Evolutionary conservation across 1,284 basidiomycete genomes (phyloP).

Genomic region (Apiotrichum mycotoxinovorans): DNA sequence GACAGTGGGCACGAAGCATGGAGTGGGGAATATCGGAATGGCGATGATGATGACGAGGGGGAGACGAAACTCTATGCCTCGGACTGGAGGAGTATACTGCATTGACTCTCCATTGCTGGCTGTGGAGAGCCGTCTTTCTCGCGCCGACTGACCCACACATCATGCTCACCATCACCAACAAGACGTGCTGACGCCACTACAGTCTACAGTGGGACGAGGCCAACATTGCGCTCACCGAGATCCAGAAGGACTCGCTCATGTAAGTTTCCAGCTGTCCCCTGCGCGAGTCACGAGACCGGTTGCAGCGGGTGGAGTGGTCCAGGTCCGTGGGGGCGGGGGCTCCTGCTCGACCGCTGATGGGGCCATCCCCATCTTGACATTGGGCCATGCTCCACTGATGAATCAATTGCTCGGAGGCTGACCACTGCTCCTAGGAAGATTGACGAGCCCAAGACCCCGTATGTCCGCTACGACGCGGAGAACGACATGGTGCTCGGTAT

Average conservation of each 20-base stretch:
- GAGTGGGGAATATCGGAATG: too few species aligned
- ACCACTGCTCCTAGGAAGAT: conserved; percentile 79
- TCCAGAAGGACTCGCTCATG: conserved; percentile 89
- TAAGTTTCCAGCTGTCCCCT: conserved; percentile 21
- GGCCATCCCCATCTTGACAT: too few species aligned
- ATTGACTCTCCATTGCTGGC: too few species aligned
- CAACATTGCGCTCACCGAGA: conserved; percentile 82
- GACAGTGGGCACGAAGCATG: too few species aligned
- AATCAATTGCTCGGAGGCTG: too few species aligned
- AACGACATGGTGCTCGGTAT: conserved; percentile 65
- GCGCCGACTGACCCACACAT: not conserved
- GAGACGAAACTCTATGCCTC: too few species aligned
- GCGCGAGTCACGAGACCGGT: not conserved
- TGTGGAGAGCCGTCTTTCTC: too few species aligned
- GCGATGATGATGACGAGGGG: too few species aligned
- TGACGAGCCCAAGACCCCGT: conserved; percentile 93
- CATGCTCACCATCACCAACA: not conserved
- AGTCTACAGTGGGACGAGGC: conserved; percentile 87
- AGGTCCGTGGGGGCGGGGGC: not conserved
- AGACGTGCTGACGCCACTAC: conserved; percentile 1
- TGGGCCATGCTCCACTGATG: too few species aligned
- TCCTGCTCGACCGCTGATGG: too few species aligned
- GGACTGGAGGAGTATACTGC: too few species aligned
- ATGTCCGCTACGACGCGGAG: conserved; percentile 81
- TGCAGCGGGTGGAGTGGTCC: not conserved